Conservation (phyloP, 441 rosid species). For the Populus hybrid region DNA sequence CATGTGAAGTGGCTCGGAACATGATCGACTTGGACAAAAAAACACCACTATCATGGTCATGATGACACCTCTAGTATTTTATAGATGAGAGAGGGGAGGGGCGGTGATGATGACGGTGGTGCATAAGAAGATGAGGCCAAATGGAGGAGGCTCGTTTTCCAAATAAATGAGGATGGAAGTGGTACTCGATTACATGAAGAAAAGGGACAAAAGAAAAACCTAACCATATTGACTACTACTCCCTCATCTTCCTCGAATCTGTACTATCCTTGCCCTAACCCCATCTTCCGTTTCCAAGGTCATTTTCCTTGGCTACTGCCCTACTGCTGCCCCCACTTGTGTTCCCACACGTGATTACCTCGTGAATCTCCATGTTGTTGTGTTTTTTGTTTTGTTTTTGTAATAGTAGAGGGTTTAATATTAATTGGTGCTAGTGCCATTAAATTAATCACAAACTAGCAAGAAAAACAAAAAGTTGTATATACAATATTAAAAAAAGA, state of each 20-base stretch:
- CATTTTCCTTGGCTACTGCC: slow-evolving; percentile 24
- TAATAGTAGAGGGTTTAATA: too few relatives aligned
- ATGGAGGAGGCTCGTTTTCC: slow-evolving; percentile 30
- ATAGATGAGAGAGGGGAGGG: slow-evolving; percentile 12
- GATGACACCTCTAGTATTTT: slow-evolving; percentile 8
- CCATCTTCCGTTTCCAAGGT: neutral
- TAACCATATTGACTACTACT: slow-evolving; percentile 36
- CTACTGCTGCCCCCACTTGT: slow-evolving; percentile 4
- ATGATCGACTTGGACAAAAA: slow-evolving; percentile 29
- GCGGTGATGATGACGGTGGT: slow-evolving; percentile 18
- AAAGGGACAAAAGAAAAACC: slow-evolving; percentile 32
- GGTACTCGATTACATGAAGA: slow-evolving; percentile 45
- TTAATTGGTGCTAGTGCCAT: too few relatives aligned
- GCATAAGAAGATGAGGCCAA: slow-evolving; percentile 33
- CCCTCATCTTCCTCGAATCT: neutral
- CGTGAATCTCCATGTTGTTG: neutral
- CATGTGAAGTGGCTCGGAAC: slow-evolving; percentile 35
- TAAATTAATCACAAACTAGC: too few relatives aligned
- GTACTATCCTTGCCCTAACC: neutral
- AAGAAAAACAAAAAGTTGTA: too few relatives aligned
- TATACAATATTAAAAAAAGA: too few relatives aligned
- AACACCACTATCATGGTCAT: slow-evolving; percentile 15
- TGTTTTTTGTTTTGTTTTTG: too few relatives aligned
- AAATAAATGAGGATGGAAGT: slow-evolving; percentile 30
- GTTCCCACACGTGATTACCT: neutral